Evolutionary conservation across 1,284 basidiomycete genomes (phyloP).

Genomic region (Rhodotorula sp.): DNA sequence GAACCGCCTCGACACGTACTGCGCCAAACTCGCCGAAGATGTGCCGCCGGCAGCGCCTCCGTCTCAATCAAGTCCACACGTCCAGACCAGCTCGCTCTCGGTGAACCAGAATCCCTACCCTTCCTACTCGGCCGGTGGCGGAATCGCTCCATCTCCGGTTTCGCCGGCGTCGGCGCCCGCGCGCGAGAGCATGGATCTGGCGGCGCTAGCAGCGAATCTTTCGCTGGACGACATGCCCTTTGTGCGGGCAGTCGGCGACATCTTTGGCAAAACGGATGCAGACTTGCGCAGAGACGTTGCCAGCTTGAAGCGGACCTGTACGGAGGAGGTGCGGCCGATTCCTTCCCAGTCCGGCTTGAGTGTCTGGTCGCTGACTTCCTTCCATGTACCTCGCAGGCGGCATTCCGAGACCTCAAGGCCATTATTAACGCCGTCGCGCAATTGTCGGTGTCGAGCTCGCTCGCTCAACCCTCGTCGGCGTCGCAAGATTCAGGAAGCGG

Average conservation of each 20-base stretch:
- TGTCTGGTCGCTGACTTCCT: neutral
- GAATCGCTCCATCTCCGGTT: neutral
- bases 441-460: slow-evolving; percentile 53
- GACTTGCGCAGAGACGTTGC: slow-evolving; percentile 74
- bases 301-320: slow-evolving; percentile 65
- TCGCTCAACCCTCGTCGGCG: neutral
- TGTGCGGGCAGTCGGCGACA: slow-evolving; percentile 64
- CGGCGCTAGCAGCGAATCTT: slow-evolving; percentile 5
- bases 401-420: slow-evolving; percentile 78
- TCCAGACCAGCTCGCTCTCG: slow-evolving; percentile 10
- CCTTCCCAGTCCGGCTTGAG: neutral
- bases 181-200: slow-evolving; percentile 11
- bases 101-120: slow-evolving; percentile 11
- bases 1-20: slow-evolving; percentile 75
- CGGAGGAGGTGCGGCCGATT: slow-evolving; percentile 63
- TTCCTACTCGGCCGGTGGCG: slow-evolving; percentile 15
- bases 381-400: slow-evolving; percentile 57
- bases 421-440: slow-evolving; percentile 89
- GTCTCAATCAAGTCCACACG: neutral
- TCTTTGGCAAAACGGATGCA: slow-evolving; percentile 71
- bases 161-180: neutral
- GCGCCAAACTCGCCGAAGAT: slow-evolving; percentile 60
- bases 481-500: neutral
- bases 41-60: neutral
- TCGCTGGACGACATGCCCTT: slow-evolving; percentile 67